Base-by-base conservation (phyloP, 1,139 yeast genomes). In the Hansenula sp. region DNA sequence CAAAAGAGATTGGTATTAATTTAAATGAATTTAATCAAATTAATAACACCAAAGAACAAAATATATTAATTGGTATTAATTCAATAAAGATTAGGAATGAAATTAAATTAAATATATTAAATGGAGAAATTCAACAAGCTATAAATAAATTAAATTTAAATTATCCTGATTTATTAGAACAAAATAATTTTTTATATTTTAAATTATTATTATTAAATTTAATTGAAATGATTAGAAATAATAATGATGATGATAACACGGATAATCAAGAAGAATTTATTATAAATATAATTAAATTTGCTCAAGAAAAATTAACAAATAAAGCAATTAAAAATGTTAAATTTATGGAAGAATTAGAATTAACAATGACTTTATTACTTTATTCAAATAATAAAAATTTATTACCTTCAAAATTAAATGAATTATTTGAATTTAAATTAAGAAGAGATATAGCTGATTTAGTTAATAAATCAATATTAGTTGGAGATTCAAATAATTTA, bases 341-440 rank as follows among this genome's bases (percentile, higher is more conserved):
- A 46, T 80, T 64, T 55, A 64, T 82, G 60, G 74, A 76, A 45
- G 87, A 82, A 48, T 63, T 83, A 46, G 90, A 83, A 53, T 64
- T 79, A 28, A 77, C 87, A 10, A 82, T 83, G 87, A 80, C 88
- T 40, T 65, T 79, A 39, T 44, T 73, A 35, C 63, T 83, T 26
- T 79, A 85, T 50, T 48, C 59, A 2, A 45, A 49, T 22, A 39
- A 44, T 7, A 37, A 44, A 16, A 44, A 48, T 13, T 68, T 67
- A 44, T 56, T 82, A 30, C 89, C 89, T 0, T 65, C 65, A 22
- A 77, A 73, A 45, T 60, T 82, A 46, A 62, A 71, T 33, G 61
- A 64, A 22, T 56, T 82, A 27, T 72, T 81, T 50, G 75, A 81
- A 39, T 59, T 77, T 30, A 70, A 77, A 14, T 55, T 80, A 44